Percentiles rank a stretch among this genome's conserved stretches.
phyloP scores from a whole-genome alignment of 768 basidiomycete genomes.

The Boletus pseudopeckii region DNA sequence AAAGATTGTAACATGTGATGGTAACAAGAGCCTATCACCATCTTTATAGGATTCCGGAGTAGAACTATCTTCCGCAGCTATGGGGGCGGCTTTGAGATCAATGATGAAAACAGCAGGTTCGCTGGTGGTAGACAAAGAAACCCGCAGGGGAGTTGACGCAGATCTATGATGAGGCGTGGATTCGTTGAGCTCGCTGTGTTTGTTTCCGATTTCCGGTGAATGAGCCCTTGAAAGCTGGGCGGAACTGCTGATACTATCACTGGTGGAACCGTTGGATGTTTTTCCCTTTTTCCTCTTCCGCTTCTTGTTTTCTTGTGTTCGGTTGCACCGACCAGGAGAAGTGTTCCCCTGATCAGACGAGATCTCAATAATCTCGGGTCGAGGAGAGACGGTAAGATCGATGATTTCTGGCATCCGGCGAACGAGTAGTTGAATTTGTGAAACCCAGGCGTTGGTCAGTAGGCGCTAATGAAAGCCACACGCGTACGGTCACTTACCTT shows the following conservation, averaged over 20 bases:
- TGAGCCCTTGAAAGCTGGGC: conserved; percentile 17
- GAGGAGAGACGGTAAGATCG: conserved; percentile 33
- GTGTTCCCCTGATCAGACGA: conserved; percentile 23
- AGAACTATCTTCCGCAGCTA: conserved; percentile 26
- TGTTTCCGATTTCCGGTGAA: conserved; percentile 13
- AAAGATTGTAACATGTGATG: conserved; percentile 65
- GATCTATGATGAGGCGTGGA: conserved; percentile 33
- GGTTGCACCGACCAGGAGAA: conserved; percentile 1
- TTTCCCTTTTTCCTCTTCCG: conserved; percentile 29
- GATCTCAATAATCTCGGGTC: conserved; percentile 29
- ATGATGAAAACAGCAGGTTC: conserved; percentile 43
- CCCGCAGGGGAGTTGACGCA: conserved; percentile 35
- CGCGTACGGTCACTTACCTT: no score
- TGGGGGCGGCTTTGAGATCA: conserved; percentile 42
- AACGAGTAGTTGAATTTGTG: not conserved
- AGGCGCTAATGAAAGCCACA: no score
- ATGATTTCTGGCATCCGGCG: conserved; percentile 31
- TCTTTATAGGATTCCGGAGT: conserved; percentile 19
- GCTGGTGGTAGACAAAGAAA: conserved; percentile 14
- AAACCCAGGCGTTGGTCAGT: no score
- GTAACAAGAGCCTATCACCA: conserved; percentile 46
- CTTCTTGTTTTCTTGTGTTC: conserved; percentile 18
- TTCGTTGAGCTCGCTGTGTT: conserved; percentile 1
- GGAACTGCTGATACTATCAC: conserved; percentile 16
- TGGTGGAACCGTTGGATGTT: conserved; percentile 15